Evolutionary conservation across 352 stramenopile species (phyloP), one percentile per base, ranked within the genome.

Genomic region (Globisporangium barbulae): DNA sequence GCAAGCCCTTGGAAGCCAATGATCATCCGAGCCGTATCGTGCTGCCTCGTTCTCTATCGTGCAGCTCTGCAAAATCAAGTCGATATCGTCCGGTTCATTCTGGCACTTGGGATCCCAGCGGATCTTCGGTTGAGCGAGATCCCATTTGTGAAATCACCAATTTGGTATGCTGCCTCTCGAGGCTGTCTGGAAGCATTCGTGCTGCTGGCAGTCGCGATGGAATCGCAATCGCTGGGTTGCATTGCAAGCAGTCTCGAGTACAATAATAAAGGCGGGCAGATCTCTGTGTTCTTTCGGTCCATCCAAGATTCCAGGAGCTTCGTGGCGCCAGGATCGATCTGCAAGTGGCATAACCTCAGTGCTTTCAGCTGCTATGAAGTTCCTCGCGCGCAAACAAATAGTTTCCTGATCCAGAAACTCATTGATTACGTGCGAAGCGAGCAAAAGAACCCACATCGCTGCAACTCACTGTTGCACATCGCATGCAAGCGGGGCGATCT

Each of bases 291-390:
- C 17, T 78, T 72, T 31, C 59, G 65, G 4, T 71, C 56, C 9
- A 76, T 78, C 3, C 10, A 28, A 22, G 53, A 61, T 17, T 79
- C 74, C 6, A 66, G 21, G 17, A 77, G 71, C 52, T 69, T 56
- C 50, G 54, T 67, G 6, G 61, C 64, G 13, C 58, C 61, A 19
- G 64, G 59, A 30, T 68, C 74, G 8, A 65, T 41, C 0, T 86
- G 81, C 53, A 77, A 63, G 25, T 90, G 81, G 81, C 76, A 83
- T 53, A 87, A 85, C 30, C 45, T 90, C 35, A 69, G 71, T 48
- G 68, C 72, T 0, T 83, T 90, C 47, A 80, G 78, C 28, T 88
- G 81, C 52, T 80, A 79, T 59, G 71, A 69, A 31, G 17, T 81
- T 0, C 64, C 71, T 3, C 71, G 61, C 53, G 50, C 50, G 12